Conservation (phyloP, 2,329 filamentous ascomycete genomes). For the Clonostachys sp. region DNA sequence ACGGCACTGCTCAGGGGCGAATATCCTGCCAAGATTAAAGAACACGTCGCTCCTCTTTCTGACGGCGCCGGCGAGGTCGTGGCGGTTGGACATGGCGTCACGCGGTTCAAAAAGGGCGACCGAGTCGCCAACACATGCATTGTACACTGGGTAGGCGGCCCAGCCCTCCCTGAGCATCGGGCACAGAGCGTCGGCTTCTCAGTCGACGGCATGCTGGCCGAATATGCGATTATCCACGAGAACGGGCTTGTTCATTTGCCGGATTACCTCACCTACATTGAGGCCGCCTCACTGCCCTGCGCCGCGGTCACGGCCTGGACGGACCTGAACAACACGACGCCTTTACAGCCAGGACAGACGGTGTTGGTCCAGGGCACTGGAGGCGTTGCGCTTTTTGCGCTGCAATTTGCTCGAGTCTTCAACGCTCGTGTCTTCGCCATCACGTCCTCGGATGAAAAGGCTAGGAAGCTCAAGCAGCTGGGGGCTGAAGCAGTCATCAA, state of each 20-base stretch:
- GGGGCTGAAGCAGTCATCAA: slow-evolving; percentile 43
- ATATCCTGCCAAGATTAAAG: slow-evolving; percentile 36
- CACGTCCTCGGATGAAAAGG: slow-evolving; percentile 43
- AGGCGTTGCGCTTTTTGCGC: slow-evolving; percentile 35
- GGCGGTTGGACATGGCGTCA: slow-evolving; percentile 42
- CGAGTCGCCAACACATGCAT: slow-evolving; percentile 6
- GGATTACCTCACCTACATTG: slow-evolving; percentile 8
- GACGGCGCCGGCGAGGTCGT: slow-evolving; percentile 51
- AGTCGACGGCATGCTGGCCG: slow-evolving; percentile 3
- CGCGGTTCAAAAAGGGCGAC: slow-evolving; percentile 27
- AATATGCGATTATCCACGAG: slow-evolving; percentile 9
- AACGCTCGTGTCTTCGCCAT: slow-evolving; percentile 40
- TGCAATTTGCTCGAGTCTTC: slow-evolving; percentile 41
- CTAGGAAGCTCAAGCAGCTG: slow-evolving; percentile 24
- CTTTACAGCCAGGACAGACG: not conserved
- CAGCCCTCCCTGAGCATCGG: slow-evolving; percentile 4
- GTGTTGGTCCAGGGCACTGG: slow-evolving; percentile 44
- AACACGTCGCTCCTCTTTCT: slow-evolving; percentile 44
- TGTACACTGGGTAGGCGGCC: slow-evolving; percentile 4
- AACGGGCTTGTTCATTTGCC: slow-evolving; percentile 8
- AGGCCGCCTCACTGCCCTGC: slow-evolving; percentile 8
- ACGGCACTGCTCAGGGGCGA: slow-evolving; percentile 42
- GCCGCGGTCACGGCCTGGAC: slow-evolving; percentile 10
- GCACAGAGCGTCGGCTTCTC: slow-evolving; percentile 2
- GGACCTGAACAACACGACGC: slow-evolving; percentile 4